Percentiles rank a stretch among this genome's conserved stretches.
These are phyloP conservation scores for Colletotrichum acutatum DNA, from an alignment of 2,329 filamentous ascomycete genomes.

Conservation along the genomic window DNA sequence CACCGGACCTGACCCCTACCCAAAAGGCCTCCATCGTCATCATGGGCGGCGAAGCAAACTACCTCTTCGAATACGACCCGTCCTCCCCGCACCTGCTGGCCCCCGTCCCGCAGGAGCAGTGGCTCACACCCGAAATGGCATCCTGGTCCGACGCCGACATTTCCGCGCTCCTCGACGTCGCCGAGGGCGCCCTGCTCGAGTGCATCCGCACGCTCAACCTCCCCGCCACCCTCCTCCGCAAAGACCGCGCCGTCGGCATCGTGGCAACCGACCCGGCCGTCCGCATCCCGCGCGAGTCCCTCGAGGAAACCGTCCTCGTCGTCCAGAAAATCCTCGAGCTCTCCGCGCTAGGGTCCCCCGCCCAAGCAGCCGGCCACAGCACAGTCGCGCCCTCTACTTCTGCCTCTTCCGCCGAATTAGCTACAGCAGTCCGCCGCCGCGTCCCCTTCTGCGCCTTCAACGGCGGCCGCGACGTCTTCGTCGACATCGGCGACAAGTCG, in stretches of 20 bases:
- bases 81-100: constrained; percentile 73
- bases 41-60: constrained; percentile 96
- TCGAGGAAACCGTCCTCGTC: constrained; percentile 95
- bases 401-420: not conserved
- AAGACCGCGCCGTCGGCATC: constrained; percentile 87
- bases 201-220: constrained; percentile 84
- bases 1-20: constrained; percentile 66
- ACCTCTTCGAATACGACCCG: constrained; percentile 84
- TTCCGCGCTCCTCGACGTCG: constrained; percentile 83
- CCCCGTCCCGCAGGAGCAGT: constrained; percentile 72
- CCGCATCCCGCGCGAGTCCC: constrained; percentile 84
- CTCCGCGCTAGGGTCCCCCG: constrained; percentile 60
- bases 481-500: constrained; percentile 97
- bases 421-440: constrained; percentile 35
- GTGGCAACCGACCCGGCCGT: constrained; percentile 71
- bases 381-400: constrained; percentile 29
- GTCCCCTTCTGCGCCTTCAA: constrained; percentile 99
- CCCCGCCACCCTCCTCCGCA: constrained; percentile 83
- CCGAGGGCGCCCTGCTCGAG: constrained; percentile 84
- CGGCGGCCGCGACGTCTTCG: constrained; percentile 96
- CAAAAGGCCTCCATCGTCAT: constrained; percentile 86
- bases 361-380: constrained; percentile 39
- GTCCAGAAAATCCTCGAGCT: constrained; percentile 93
- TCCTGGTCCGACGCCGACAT: constrained; percentile 83
- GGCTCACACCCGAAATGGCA: constrained; percentile 83